Evolutionary conservation across 768 basidiomycete genomes (phyloP), one percentile per base, ranked within the genome.

Genomic region (Pleurotus tuoliensis): DNA sequence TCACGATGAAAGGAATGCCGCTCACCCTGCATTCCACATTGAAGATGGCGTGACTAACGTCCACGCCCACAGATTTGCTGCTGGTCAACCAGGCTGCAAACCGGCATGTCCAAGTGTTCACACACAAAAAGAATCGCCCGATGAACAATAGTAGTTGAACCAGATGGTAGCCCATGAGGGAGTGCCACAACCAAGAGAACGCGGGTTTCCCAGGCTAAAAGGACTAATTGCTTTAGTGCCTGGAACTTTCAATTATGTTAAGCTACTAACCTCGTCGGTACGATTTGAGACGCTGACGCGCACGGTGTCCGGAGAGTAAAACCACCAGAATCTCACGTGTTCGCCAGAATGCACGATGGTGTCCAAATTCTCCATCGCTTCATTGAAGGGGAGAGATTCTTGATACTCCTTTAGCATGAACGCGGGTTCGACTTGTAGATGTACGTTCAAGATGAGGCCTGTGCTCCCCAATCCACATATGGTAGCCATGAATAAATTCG

Each of bases 241-340:
- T 59, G 47, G n/a, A 12, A 45, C 50, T 34, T 34, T 34, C 30
- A 34, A 34, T 34, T 34, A 52, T 27, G 52, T 20, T 38, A 11
- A 27, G 30, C 30, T 34, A 41, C 64, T 51, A 69, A 95, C 94
- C 78, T 92, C 88, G 54, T 68, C 67, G 4, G 92, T 92, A 58
- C 94, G 81, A 71, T 92, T 81, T 30, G 87, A 79, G 60, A 84
- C 76, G 64, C 86, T 89, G 50, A 90, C 81, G 38, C 91, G 82
- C 48, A 96, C 77, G 34, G 72, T 71, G 57, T 87, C 86, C 12
- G 84, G 79, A 48, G 89, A 85, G 2, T 95, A 94, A 72, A 87
- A 96, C 95, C 95, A 99, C 92, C 92, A 97, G 15, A 94, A 78
- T 15, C 94, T 79, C n/a, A 92, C 90, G 67, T 97, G 93, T 70